Base-by-base conservation (phyloP, 441 rosid genomes). In the Viola pubescens region DNA sequence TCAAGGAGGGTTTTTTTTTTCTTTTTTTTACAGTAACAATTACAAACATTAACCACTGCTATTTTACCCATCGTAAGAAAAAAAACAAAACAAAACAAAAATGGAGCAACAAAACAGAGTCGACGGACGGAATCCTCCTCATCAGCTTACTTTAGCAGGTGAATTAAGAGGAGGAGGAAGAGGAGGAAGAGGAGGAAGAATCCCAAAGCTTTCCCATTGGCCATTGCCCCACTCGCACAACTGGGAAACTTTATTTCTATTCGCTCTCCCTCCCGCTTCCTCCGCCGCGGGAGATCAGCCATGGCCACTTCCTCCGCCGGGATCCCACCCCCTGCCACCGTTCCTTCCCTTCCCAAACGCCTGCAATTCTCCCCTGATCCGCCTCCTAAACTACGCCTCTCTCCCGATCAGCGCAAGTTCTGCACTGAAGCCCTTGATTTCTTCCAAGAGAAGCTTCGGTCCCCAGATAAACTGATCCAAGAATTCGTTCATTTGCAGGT, bases 401-500 rank as follows among this genome's bases (percentile, higher is more conserved):
- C 89, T 0, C 45, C 77, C 48, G 86, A 85, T 68, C 95, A 88
- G 79, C 62, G 64, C 75, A 61, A 41, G 13, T 52, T 68, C 71
- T 88, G 98, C 72, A 74, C 71, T 38, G 70, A 82, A 55, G 91
- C 96, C 60, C 91, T 87, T 64, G 54, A 8, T 1, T 68, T 59
- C 67, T 60, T 91, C 78, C 58, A 66, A 37, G 70, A 70, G 5
- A 85, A 73, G 75, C 68, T 81, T 63, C 62, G 37, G 46, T 56
- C 61, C 56, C 84, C 77, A 6, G 62, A 78, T 3, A 59, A 55
- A 7, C 79, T 91, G 66, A 9, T 55, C 52, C 76, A 67, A 19
- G 96, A 87, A 70, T 91, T 87, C 58, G 66, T 65, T 62, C 63
- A 38, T 14, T 65, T 91, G 73, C 83, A 89, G 88, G 96, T 82